Base-by-base conservation (phyloP, 2,329 filamentous ascomycete genomes). In the Mycosphaerella sp. region DNA sequence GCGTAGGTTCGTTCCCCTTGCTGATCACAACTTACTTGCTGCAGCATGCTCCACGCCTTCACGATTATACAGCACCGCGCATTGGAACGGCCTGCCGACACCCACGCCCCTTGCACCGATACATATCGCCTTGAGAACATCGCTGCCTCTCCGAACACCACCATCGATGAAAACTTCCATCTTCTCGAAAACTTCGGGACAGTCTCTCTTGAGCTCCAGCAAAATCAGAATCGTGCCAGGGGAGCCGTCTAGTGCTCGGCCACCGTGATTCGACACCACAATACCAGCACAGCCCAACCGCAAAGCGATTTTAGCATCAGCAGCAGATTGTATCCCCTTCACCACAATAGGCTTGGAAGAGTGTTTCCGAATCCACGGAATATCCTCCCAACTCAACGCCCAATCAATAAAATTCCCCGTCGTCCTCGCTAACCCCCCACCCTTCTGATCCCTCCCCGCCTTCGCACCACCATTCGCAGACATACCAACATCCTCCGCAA, bases 151-250 rank as follows among this genome's bases (percentile, higher is more conserved):
- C 13, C 75, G 73, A 18, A 87, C 73, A 0, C 84, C 83, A 0
- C 83, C 82, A 55, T 87, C 83, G 6, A 86, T 68, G 49, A 76
- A 80, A 0, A 86, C 77, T 56, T 85, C 79, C 68, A 86, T 73
- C 52, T 68, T 69, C 28, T 77, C 74, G 42, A 86, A 80, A 0
- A 86, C 72, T 50, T 79, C 73, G 0, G 82, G 82, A 36, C 77
- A 80, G 56, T 77, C 62, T 73, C 76, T 54, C 78, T 79, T 79
- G 49, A 87, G 69, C 66, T 87, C 82, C 2, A 86, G 64, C 6
- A 86, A 62, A 0, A 80, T 74, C 5, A 84, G 61, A 12, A 86
- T 71, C 1, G 79, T 75, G 0, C 81, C 70, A 0, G 79, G 75
- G 6, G 62, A 59, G 13, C 68, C 70, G 55, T 79, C 75, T 53